phyloP scores from a whole-genome alignment of 2,329 filamentous ascomycete genomes.

The Colletotrichum echinochloae region DNA sequence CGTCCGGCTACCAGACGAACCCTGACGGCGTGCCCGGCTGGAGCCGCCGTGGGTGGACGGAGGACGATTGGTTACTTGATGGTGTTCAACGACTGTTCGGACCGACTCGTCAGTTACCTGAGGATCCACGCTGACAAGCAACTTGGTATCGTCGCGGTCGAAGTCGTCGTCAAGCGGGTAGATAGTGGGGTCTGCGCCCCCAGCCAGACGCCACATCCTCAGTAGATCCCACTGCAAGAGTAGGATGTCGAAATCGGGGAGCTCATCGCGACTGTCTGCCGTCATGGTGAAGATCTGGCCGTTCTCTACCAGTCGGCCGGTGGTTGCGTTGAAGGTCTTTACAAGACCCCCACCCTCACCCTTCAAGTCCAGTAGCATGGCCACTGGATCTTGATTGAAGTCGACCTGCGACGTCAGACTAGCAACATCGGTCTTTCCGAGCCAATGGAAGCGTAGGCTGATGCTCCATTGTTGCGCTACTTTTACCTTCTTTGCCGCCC shows the following conservation, averaged over 20 bases:
- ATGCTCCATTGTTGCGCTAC: background rate
- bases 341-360: background rate
- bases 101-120: conserved; percentile 28
- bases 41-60: too few species aligned
- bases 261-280: background rate
- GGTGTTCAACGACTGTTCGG: too few species aligned
- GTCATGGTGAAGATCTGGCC: too few species aligned
- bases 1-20: too few species aligned
- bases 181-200: background rate
- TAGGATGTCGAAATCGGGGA: background rate
- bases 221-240: background rate
- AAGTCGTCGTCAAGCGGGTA: background rate
- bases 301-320: background rate
- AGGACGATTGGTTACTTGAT: too few species aligned
- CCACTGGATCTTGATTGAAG: background rate
- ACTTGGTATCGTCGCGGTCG: background rate
- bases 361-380: background rate
- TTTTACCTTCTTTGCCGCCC: background rate
- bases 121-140: too few species aligned
- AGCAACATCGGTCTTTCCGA: background rate
- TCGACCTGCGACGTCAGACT: background rate
- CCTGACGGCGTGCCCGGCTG: too few species aligned
- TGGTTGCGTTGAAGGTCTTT: background rate
- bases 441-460: background rate
- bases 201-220: background rate